Conservation (phyloP, 2,329 filamentous ascomycete species). For the Berkeleyomyces basicola region DNA sequence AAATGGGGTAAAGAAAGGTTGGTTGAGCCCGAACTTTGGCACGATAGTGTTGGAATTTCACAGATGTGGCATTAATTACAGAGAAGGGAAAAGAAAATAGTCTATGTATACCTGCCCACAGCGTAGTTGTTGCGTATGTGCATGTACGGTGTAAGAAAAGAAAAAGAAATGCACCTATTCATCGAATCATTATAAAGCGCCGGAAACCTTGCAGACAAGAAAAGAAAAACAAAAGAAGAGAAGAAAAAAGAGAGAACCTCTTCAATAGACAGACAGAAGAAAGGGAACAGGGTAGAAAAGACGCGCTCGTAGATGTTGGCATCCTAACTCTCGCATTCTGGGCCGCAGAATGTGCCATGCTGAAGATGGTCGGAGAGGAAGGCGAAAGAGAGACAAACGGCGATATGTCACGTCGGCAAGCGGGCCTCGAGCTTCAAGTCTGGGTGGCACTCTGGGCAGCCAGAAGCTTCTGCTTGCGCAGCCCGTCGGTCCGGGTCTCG, state of each 20-base stretch:
- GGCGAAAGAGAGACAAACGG: neutral
- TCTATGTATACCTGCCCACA: neutral
- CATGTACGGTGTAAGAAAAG: too few species aligned
- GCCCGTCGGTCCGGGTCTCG: constrained; percentile 25
- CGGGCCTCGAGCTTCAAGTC: neutral
- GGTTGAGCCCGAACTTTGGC: too few species aligned
- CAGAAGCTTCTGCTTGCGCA: constrained; percentile 2
- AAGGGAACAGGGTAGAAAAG: neutral
- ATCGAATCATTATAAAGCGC: neutral
- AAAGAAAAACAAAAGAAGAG: neutral
- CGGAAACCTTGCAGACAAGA: neutral
- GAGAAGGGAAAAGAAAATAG: neutral
- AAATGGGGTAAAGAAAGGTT: too few species aligned
- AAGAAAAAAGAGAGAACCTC: neutral
- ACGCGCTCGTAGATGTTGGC: neutral
- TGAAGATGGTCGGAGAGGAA: neutral
- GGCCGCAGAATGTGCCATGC: neutral
- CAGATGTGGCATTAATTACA: too few species aligned
- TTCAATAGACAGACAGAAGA: neutral
- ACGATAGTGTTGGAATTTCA: too few species aligned
- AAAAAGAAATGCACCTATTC: neutral
- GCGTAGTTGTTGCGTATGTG: too few species aligned
- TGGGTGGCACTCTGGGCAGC: neutral
- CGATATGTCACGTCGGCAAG: neutral
- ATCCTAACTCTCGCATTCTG: neutral